Percentiles rank a stretch among this genome's conserved stretches.
Conservation (phyloP, 2,329 filamentous ascomycete genomes). For the Ophiostoma tasmaniense region DNA sequence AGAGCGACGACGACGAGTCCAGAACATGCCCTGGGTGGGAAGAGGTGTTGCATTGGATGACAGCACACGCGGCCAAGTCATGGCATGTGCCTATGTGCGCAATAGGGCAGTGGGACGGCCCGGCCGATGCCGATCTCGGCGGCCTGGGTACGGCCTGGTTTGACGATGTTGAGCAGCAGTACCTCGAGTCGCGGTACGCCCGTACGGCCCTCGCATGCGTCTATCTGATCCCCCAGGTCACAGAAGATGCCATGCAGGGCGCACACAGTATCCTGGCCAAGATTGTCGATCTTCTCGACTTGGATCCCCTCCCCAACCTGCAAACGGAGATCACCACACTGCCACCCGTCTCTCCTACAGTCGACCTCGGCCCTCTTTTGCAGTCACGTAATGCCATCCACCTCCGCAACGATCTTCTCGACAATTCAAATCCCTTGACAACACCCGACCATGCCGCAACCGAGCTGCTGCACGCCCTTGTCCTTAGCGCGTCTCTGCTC, state of each 20-base stretch:
- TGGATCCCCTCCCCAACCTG: slow-evolving; percentile 44
- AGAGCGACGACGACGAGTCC: slow-evolving; percentile 16
- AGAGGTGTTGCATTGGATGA: slow-evolving; percentile 59
- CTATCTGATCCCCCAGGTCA: slow-evolving; percentile 56
- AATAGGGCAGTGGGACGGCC: slow-evolving; percentile 65
- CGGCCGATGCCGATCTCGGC: slow-evolving; percentile 60
- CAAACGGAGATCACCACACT: slow-evolving; percentile 40
- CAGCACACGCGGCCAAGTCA: slow-evolving; percentile 45
- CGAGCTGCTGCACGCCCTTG: slow-evolving; percentile 53
- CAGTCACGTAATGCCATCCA: slow-evolving; percentile 34
- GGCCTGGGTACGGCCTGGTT: slow-evolving; percentile 49
- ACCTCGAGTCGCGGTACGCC: slow-evolving; percentile 56
- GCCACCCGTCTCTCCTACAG: slow-evolving; percentile 29
- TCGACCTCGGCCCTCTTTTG: slow-evolving; percentile 28
- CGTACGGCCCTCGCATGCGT: slow-evolving; percentile 59
- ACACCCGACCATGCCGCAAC: slow-evolving; percentile 47
- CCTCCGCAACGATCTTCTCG: slow-evolving; percentile 47
- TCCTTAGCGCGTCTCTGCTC: slow-evolving; percentile 52
- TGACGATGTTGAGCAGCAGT: slow-evolving; percentile 49
- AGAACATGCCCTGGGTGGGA: slow-evolving; percentile 55
- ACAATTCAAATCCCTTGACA: slow-evolving; percentile 56
- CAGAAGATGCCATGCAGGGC: slow-evolving; percentile 48
- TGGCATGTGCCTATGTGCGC: slow-evolving; percentile 56
- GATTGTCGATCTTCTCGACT: slow-evolving; percentile 51
- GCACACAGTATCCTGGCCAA: slow-evolving; percentile 53